phyloP scores from a whole-genome alignment of 139 green algal species.

The Closterium sp. region DNA sequence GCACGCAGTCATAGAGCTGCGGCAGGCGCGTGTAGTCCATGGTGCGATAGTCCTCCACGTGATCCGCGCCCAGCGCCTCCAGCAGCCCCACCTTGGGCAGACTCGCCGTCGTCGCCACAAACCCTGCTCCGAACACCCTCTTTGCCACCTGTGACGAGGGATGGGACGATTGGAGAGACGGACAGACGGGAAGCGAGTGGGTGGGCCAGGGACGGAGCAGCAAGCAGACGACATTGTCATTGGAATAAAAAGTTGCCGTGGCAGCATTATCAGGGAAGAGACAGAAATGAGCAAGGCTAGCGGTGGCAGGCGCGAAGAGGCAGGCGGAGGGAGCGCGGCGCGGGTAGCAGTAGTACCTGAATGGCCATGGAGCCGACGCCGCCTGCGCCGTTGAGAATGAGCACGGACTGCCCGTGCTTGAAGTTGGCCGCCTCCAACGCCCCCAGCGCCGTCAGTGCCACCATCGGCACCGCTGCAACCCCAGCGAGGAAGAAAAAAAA shows the following conservation, averaged over 20 bases:
- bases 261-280: neutral
- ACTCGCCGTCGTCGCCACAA: slow-evolving; percentile 11
- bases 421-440: slow-evolving; percentile 24
- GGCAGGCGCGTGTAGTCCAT: slow-evolving; percentile 1
- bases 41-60: slow-evolving; percentile 11
- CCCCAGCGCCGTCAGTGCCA: slow-evolving; percentile 1
- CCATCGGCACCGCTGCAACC: slow-evolving; percentile 21
- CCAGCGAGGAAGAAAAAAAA: too few species aligned
- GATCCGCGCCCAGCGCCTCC: slow-evolving; percentile 17
- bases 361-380: slow-evolving; percentile 26
- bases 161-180: neutral
- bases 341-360: neutral
- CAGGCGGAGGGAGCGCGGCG: neutral
- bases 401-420: slow-evolving; percentile 20
- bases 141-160: slow-evolving; percentile 7
- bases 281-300: neutral
- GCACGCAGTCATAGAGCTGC: slow-evolving; percentile 20
- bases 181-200: neutral
- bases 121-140: slow-evolving; percentile 1
- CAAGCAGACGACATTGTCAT: neutral
- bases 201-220: neutral
- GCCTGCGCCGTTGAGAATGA: slow-evolving; percentile 25
- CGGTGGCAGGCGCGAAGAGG: neutral
- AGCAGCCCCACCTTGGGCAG: neutral
- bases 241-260: neutral